Conservation (phyloP, 306 rosid species). For the Sicyos baderoa region DNA sequence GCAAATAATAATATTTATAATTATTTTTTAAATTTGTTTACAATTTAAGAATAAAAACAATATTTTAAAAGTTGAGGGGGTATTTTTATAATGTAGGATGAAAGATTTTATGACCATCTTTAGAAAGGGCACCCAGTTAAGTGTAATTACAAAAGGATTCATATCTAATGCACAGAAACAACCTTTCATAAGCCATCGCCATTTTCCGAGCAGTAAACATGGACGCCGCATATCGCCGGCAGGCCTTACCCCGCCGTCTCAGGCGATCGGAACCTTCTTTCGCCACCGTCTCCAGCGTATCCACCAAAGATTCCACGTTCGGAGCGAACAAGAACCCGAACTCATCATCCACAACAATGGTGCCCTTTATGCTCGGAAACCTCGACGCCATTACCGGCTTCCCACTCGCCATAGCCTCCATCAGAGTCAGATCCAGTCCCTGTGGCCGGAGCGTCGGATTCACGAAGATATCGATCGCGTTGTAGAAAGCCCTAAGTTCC, state of each 20-base stretch:
- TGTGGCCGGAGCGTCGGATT: conserved; percentile 91
- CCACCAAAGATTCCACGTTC: conserved; percentile 61
- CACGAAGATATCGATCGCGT: conserved; percentile 70
- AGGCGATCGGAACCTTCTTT: conserved; percentile 58
- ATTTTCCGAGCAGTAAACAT: conserved; percentile 85
- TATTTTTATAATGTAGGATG: too few relatives aligned
- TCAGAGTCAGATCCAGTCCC: conserved; percentile 83
- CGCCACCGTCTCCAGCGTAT: conserved; percentile 51
- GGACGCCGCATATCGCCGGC: conserved; percentile 53
- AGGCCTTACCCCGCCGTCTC: conserved; percentile 56
- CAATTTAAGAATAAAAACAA: too few relatives aligned
- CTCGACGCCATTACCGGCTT: conserved; percentile 79
- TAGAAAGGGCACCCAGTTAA: conserved; percentile 10
- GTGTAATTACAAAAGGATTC: conserved; percentile 67
- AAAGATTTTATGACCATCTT: too few relatives aligned
- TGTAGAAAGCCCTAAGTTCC: conserved; percentile 57
- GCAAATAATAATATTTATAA: too few relatives aligned
- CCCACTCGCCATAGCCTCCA: conserved; percentile 96
- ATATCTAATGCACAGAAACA: too few relatives aligned
- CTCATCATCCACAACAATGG: conserved; percentile 66
- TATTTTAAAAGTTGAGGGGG: too few relatives aligned
- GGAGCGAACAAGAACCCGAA: conserved; percentile 85
- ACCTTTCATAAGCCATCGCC: conserved; percentile 87
- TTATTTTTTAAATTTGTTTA: too few relatives aligned
- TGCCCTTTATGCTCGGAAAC: conserved; percentile 84